Evolutionary conservation across 2,329 filamentous ascomycete species (phyloP), one percentile per base, ranked within the genome.

Genomic region (Cladophialophora carrionii): DNA sequence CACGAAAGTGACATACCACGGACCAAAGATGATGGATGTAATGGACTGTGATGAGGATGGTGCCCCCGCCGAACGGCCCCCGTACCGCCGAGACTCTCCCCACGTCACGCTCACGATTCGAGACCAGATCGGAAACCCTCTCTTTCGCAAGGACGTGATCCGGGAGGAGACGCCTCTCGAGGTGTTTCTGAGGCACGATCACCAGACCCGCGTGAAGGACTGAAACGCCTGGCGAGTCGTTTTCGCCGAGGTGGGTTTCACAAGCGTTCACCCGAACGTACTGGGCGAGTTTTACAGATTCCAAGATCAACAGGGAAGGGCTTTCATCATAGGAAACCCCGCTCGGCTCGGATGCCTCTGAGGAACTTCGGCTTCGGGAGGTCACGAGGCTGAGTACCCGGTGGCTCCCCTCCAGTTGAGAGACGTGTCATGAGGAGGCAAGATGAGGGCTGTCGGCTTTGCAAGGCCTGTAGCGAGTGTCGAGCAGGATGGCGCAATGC

Each of bases 231-330:
- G n/a, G 26, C 24, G 37, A 32, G 14, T 32, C 20, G 3, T 10
- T 20, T 24, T 5, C 48, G 22, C 10, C 46, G 56, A 24, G 31
- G 41, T 14, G 37, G 37, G 34, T 49, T 58, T 24, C 24, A 37
- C 26, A 58, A 34, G 24, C 56, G n/a, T 9, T 58, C 41, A 31
- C 56, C 56, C 22, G 14, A 12, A 41, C 26, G 56, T 41, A 58
- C 7, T 20, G 48, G 48, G 20, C 22, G 10, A 29, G 24, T 51
- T 14, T 26, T 51, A 26, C 20, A 51, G 9, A 26, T 29, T 1
- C 9, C 10, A 2, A 51, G 22, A 51, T 14, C 48, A 29, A 14
- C 9, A 5, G 41, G 26, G 26, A 58, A 14, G 32, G 26, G 56
- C 12, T 10, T 12, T 22, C 32, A 46, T 20, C 43, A 32, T 41